Evolutionary conservation across 2,329 filamentous ascomycete genomes (phyloP), one percentile per base, ranked within the genome.

Genomic region (Calonectria leucothoes): DNA sequence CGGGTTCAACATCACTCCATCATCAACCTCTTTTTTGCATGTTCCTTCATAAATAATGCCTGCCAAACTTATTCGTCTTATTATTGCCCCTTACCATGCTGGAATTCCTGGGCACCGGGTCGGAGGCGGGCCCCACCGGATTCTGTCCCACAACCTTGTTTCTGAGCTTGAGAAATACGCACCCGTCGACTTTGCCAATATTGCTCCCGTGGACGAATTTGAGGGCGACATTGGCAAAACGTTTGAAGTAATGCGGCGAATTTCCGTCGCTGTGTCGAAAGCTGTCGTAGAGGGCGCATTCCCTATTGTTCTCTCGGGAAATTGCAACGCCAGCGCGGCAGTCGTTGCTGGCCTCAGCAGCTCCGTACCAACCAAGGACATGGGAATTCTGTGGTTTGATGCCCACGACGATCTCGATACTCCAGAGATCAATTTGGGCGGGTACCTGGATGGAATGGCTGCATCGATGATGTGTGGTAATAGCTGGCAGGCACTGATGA

Each of bases 401-500:
- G 61, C 61, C 6, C 61, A 65, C 37, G 61, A 65, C 17, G 61
- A 65, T 49, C 20, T 65, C 35, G 42, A 65, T 15, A 65, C 61
- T 4, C 61, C 61, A 8, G 27, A 25, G 1, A 65, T 42, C 3
- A n/a, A 65, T 42, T 27, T 35, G 14, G 51, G 35, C 20, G 61
- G 61, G 3, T 65, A 65, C 10, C 39, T 65, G 7, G 61, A 65
- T 20, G 27, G 27, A 6, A 65, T 65, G 61, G 61, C 61, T 20
- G 61, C 61, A 6, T 65, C 61, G 1, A 65, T 65, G 61, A 65
- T 65, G 61, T 17, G 27, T 33, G 61, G 61, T 10, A 12, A 20
- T 3, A 67, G 65, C 35, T 67, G 65, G 65, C 31, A 55, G 10
- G 25, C 27, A 10, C n/a, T 67, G 7, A 67, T 67, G 65, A 67